Evolutionary conservation across 1,284 basidiomycete genomes (phyloP).

Genomic region (Papiliotrema fonsecae): DNA sequence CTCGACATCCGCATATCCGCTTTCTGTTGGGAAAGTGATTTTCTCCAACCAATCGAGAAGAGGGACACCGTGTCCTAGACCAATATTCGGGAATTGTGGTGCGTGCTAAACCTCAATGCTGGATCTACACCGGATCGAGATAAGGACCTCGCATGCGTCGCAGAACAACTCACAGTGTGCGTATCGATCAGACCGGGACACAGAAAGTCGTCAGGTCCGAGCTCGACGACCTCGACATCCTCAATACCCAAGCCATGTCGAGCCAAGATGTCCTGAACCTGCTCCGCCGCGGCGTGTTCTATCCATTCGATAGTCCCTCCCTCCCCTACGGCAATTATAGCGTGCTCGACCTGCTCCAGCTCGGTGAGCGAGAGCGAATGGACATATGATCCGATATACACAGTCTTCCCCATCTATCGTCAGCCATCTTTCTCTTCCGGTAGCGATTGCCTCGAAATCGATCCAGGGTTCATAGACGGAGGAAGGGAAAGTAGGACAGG

Average conservation of each 20-base stretch:
- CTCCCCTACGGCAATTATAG: conserved; percentile 58
- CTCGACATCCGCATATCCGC: conserved; percentile 64
- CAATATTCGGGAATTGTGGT: conserved; percentile 79
- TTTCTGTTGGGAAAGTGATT: conserved; percentile 85
- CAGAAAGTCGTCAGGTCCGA: conserved; percentile 69
- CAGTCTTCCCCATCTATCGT: conserved; percentile 4
- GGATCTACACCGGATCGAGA: no score
- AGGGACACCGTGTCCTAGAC: conserved; percentile 58
- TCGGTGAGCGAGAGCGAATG: conserved; percentile 58
- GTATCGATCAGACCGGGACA: conserved; percentile 88
- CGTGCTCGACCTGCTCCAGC: conserved; percentile 56
- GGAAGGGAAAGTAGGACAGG: neutral
- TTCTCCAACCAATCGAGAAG: conserved; percentile 87
- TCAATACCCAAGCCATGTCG: conserved; percentile 22
- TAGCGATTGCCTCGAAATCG: neutral
- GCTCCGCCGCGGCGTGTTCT: conserved; percentile 51
- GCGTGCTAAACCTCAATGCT: conserved; percentile 69
- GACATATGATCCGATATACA: conserved; percentile 66
- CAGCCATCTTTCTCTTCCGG: neutral
- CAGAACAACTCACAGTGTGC: conserved; percentile 63
- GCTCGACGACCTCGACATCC: conserved; percentile 45
- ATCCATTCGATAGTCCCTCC: conserved; percentile 66
- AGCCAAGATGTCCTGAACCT: conserved; percentile 29
- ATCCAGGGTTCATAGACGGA: neutral
- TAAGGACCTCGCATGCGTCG: neutral